phyloP scores from a whole-genome alignment of 2,329 filamentous ascomycete genomes.

The Colletotrichum trifolii region DNA sequence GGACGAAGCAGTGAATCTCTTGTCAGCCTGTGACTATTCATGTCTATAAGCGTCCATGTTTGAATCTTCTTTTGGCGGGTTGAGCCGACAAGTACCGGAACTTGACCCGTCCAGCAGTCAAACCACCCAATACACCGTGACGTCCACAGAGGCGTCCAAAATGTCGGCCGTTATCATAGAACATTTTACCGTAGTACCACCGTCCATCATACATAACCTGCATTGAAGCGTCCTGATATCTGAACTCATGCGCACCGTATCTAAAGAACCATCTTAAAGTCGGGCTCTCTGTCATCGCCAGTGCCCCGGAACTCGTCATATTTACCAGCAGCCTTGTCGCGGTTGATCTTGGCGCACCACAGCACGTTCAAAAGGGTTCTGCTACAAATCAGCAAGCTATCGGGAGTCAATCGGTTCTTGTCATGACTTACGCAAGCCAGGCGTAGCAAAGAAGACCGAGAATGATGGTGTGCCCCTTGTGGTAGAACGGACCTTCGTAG shows the following conservation, averaged over 20 bases:
- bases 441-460: slow-evolving; percentile 69
- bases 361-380: slow-evolving; percentile 70
- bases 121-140: background rate
- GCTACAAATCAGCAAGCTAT: background rate
- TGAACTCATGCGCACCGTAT: background rate
- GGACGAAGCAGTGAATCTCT: background rate
- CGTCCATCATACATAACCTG: no score
- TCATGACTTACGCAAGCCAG: slow-evolving; percentile 69
- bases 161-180: background rate
- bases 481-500: slow-evolving; percentile 66
- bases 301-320: slow-evolving; percentile 66
- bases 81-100: background rate
- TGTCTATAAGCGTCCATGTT: background rate
- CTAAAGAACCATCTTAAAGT: slow-evolving; percentile 69
- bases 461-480: slow-evolving; percentile 70
- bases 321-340: slow-evolving; percentile 69
- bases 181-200: background rate
- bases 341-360: slow-evolving; percentile 72
- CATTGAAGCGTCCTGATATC: no score
- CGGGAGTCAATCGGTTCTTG: background rate
- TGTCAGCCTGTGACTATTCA: background rate
- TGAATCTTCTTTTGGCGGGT: background rate
- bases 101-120: background rate
- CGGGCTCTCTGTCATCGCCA: slow-evolving; percentile 72
- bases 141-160: background rate